phyloP scores from a whole-genome alignment of 1,284 basidiomycete species.

The Ceratobasidium sp. region DNA sequence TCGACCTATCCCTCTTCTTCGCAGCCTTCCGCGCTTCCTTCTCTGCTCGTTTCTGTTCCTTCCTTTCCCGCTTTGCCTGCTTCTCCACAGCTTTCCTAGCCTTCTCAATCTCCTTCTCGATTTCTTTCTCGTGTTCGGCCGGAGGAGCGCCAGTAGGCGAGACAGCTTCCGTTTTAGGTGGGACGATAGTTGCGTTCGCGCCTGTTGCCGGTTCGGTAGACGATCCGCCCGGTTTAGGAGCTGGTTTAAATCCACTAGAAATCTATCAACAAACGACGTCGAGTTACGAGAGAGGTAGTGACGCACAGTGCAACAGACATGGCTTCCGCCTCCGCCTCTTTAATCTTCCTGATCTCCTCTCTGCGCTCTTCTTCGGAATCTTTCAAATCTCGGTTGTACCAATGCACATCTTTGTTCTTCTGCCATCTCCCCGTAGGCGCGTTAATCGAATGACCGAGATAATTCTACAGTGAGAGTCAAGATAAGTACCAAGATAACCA shows the following conservation, averaged over 20 bases:
- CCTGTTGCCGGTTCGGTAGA: slow-evolving; percentile 31
- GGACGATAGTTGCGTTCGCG: slow-evolving; percentile 28
- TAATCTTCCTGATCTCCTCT: slow-evolving; percentile 82
- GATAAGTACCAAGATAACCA: not conserved
- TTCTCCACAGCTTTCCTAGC: slow-evolving; percentile 52
- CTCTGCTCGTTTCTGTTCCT: slow-evolving; percentile 61
- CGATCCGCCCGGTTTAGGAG: slow-evolving; percentile 40
- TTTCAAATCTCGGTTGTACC: slow-evolving; percentile 79
- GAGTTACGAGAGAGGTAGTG: not conserved
- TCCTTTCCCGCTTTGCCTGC: slow-evolving; percentile 54
- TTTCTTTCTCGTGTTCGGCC: slow-evolving; percentile 49
- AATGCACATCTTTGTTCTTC: slow-evolving; percentile 93
- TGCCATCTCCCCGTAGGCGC: slow-evolving; percentile 94
- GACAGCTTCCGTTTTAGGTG: slow-evolving; percentile 6
- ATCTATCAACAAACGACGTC: not conserved
- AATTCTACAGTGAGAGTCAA: slow-evolving; percentile 65
- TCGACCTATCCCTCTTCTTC: slow-evolving; percentile 57
- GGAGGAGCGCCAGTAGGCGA: slow-evolving; percentile 43
- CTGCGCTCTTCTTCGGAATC: slow-evolving; percentile 60
- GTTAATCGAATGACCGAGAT: slow-evolving; percentile 91
- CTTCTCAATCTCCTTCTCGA: slow-evolving; percentile 52
- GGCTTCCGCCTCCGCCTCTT: slow-evolving; percentile 88
- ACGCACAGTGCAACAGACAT: slow-evolving; percentile 79
- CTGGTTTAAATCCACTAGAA: slow-evolving; percentile 53
- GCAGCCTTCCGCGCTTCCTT: slow-evolving; percentile 67